Base-by-base conservation (phyloP, 2,329 filamentous ascomycete genomes). In the Aspergillus calidoustus region DNA sequence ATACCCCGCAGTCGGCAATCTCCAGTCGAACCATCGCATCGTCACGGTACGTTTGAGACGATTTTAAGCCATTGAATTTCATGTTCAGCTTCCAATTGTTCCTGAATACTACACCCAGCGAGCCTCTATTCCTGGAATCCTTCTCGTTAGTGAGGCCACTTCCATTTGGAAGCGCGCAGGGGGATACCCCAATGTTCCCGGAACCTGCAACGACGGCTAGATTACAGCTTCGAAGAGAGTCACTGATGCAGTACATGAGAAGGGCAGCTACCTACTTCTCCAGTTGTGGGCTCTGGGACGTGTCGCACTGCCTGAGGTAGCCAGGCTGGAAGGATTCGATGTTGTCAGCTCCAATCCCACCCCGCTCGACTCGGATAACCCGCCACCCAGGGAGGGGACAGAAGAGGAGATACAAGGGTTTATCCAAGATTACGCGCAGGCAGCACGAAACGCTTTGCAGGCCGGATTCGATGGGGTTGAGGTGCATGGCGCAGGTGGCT, bases 261-360 rank as follows among this genome's bases (percentile, higher is more conserved):
- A 88, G 67, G 85, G 84, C 4, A 83, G 81, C 23, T 86, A 81
- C 69, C 86, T 90, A 54, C 89, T 81, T 74, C 72, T 82, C 1
- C 89, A 91, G 69, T 77, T 91, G 0, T 90, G 86, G 81, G 83
- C 82, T 0, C 76, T 86, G 6, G 88, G 89, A 4, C 83, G 89
- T 4, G 81, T 82, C 2, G 84, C 84, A 0, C 72, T 78, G 61
- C 71, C 75, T 0, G 19, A 19, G 19, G 19, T 19, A 19, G 19
- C 19, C 19, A 19, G 19, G 19, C 19, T 19, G 19, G 19, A 19
- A 19, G 62, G 72, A 5, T 19, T 25, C 3, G 51, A 50, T 0
- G 78, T 19, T 19, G 19, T 19, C 70, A 61, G 70, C 61, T 41
- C 68, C 73, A 4, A 66, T 67, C 77, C 78, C 6, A 68, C 69